These are phyloP conservation scores for Haplosporangium gracile DNA, from an alignment of 192 early-diverging fungal species.

Conservation along the genomic window DNA sequence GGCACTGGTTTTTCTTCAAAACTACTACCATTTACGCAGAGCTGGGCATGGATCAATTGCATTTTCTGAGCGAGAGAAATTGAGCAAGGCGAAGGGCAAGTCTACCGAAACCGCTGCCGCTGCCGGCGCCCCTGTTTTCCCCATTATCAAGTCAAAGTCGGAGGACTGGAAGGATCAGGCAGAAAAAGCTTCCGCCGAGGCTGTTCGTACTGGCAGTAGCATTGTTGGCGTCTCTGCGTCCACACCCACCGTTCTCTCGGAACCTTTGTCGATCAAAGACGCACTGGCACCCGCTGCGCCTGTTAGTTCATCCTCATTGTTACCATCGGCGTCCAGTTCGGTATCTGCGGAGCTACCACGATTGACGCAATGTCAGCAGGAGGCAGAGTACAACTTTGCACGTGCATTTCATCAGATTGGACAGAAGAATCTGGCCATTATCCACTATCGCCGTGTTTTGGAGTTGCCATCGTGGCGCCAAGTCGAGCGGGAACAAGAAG, in stretches of 20 bases:
- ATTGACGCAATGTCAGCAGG: constrained; percentile 56
- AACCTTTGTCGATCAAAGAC: not conserved
- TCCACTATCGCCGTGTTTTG: constrained; percentile 87
- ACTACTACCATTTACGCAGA: constrained; percentile 38
- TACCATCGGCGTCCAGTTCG: not conserved
- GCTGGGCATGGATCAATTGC: constrained; percentile 33
- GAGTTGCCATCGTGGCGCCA: constrained; percentile 62
- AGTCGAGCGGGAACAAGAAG: constrained; percentile 37
- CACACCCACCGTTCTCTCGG: not conserved
- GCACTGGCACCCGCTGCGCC: not conserved
- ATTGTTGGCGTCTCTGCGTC: not conserved
- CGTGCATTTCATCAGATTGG: constrained; percentile 94
- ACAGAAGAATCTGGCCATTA: constrained; percentile 82
- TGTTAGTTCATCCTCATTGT: not conserved
- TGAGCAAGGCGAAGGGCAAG: constrained; percentile 7
- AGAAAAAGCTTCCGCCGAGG: constrained; percentile 5
- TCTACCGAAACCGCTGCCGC: not conserved
- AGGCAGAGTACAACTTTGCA: constrained; percentile 88
- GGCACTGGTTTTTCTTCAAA: constrained; percentile 41
- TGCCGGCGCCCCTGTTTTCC: not conserved
- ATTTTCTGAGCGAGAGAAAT: constrained; percentile 19
- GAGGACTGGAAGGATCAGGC: constrained; percentile 21
- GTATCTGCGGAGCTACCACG: not conserved
- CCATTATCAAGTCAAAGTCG: constrained; percentile 8
- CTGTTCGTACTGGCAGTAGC: not conserved